Percentiles rank a stretch among this genome's conserved stretches.
These are phyloP conservation scores for Vanderwaltozyma yarrowii DNA, from an alignment of 805 yeast species.

Conservation along the genomic window DNA sequence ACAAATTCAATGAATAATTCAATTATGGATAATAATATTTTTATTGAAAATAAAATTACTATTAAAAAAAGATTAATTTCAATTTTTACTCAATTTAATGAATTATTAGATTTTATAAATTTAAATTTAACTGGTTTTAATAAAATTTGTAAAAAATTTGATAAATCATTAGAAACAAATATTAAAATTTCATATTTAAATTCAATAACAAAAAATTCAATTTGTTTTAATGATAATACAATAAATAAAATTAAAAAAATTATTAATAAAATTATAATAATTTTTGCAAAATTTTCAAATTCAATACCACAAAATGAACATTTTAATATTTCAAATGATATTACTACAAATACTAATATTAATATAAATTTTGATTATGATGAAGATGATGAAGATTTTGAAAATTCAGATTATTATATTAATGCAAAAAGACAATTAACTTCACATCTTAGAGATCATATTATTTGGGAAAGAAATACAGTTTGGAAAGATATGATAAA, in stretches of 20 bases:
- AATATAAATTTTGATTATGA: neutral
- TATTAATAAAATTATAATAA: conserved; percentile 41
- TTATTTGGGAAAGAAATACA: conserved; percentile 95
- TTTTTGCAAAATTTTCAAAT: conserved; percentile 41
- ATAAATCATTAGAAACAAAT: conserved; percentile 61
- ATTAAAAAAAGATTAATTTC: conserved; percentile 56
- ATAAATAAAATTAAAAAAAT: conserved; percentile 38
- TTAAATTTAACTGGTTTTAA: conserved; percentile 82
- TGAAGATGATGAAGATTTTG: conserved; percentile 2
- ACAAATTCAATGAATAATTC: conserved; percentile 1
- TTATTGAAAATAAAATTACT: conserved; percentile 4
- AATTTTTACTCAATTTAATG: conserved; percentile 65
- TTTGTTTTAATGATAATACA: conserved; percentile 46
- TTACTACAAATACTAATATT: neutral
- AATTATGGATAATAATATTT: conserved; percentile 3
- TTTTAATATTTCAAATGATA: neutral
- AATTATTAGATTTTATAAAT: conserved; percentile 73
- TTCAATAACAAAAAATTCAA: conserved; percentile 36
- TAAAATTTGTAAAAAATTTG: conserved; percentile 86
- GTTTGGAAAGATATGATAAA: conserved; percentile 97
- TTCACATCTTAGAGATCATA: conserved; percentile 71
- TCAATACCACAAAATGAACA: conserved; percentile 1
- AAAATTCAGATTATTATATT: conserved; percentile 1
- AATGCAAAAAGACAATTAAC: conserved; percentile 41
- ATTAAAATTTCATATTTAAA: conserved; percentile 50